A percentile compares a stretch with the other conserved stretches of the same genome.
Evolutionary conservation across 305 asterid species (phyloP).

Genomic region (Fraxinus ornus): DNA sequence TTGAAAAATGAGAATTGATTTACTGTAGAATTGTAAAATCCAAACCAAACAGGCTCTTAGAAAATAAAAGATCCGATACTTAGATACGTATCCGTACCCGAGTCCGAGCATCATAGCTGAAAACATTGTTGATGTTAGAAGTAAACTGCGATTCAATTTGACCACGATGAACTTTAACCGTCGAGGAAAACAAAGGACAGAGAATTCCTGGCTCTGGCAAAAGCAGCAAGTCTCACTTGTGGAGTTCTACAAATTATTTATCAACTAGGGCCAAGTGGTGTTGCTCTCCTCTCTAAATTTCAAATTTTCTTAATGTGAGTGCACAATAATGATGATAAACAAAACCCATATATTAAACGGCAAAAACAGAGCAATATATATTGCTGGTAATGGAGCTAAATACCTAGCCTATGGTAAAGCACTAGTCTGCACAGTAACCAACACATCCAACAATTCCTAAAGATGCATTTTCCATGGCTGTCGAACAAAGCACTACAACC

Average conservation of each 20-base stretch:
- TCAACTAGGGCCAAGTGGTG: not conserved
- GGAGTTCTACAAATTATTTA: not conserved
- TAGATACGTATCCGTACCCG: no score
- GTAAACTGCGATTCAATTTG: not conserved
- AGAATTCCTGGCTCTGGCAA: not conserved
- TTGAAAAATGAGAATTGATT: no score
- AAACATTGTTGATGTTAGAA: not conserved
- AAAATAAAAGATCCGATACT: no score
- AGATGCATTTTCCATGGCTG: not conserved
- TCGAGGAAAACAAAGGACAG: not conserved
- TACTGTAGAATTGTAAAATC: no score
- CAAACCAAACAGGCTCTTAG: no score
- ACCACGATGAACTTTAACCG: not conserved
- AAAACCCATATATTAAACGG: not conserved
- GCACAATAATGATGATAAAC: not conserved
- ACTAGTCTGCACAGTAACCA: not conserved
- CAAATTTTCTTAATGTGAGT: not conserved
- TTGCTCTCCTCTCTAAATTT: not conserved
- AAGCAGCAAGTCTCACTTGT: not conserved
- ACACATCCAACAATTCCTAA: not conserved
- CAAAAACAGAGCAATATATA: not conserved
- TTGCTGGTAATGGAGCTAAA: not conserved
- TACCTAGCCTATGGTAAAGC: not conserved
- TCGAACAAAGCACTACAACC: not conserved
- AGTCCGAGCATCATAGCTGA: no score